Conservation (phyloP, 805 yeast genomes). For the Lipomyces anomalus region DNA sequence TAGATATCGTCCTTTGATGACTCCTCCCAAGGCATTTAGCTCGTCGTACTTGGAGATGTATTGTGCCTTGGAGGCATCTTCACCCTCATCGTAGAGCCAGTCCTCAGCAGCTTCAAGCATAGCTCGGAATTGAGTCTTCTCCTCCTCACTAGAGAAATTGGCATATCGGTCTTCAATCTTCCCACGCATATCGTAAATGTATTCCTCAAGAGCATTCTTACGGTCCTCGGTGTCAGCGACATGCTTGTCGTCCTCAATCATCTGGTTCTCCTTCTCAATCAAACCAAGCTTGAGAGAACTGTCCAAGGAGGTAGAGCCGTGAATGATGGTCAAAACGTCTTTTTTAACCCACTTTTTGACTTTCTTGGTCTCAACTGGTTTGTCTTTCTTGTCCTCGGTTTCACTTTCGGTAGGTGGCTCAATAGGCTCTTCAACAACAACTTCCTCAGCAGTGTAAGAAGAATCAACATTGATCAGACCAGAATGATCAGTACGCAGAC, state of each 20-base stretch:
- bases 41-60: constrained; percentile 98
- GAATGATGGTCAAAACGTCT: constrained; percentile 62
- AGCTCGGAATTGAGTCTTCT: constrained; percentile 70
- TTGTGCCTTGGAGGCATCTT: constrained; percentile 91
- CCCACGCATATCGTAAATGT: constrained; percentile 95
- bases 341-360: constrained; percentile 93
- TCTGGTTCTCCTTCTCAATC: constrained; percentile 76
- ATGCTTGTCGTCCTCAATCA: constrained; percentile 86
- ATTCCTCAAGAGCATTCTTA: constrained; percentile 97
- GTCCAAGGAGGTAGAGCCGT: constrained; percentile 51
- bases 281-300: constrained; percentile 56
- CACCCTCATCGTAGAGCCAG: constrained; percentile 97
- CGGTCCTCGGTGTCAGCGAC: constrained; percentile 98
- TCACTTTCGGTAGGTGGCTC: constrained; percentile 47
- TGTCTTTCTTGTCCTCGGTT: constrained; percentile 43
- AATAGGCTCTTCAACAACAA: constrained; percentile 79
- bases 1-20: constrained; percentile 90
- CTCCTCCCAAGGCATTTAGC: constrained; percentile 87
- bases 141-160: constrained; percentile 83
- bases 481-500: constrained; percentile 94
- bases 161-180: constrained; percentile 89
- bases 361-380: constrained; percentile 68
- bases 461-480: constrained; percentile 91
- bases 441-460: constrained; percentile 92
- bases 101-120: constrained; percentile 85